A percentile compares a stretch with the other conserved stretches of the same genome.
These are phyloP conservation scores for Hemileccinum rubropunctum DNA, from an alignment of 768 basidiomycete species.

Conservation along the genomic window DNA sequence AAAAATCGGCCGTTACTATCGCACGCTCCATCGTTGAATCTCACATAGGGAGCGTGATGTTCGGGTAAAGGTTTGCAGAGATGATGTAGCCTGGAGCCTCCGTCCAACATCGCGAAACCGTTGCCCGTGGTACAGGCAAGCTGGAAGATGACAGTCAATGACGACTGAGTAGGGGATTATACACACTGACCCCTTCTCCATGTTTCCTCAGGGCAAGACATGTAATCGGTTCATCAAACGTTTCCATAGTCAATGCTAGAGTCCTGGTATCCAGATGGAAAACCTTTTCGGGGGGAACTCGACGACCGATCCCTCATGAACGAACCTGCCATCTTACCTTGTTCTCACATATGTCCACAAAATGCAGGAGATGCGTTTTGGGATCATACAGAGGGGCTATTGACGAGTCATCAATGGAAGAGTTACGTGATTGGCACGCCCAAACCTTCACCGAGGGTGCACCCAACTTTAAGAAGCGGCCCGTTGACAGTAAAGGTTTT, in stretches of 20 bases:
- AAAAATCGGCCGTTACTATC: slow-evolving; percentile 63
- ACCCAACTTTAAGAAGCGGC: slow-evolving; percentile 52
- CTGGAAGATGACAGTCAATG: background rate
- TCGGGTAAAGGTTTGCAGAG: slow-evolving; percentile 50
- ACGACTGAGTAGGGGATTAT: background rate
- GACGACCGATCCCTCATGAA: background rate
- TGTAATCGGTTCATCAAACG: slow-evolving; percentile 53
- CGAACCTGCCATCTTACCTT: slow-evolving; percentile 7
- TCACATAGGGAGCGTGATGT: slow-evolving; percentile 40
- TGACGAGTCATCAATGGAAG: background rate
- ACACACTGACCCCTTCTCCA: slow-evolving; percentile 22
- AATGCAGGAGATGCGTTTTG: slow-evolving; percentile 52
- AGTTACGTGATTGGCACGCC: background rate
- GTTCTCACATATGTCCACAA: slow-evolving; percentile 55
- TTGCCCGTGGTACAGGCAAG: slow-evolving; percentile 21
- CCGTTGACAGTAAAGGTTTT: slow-evolving; percentile 23
- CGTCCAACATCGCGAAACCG: slow-evolving; percentile 19
- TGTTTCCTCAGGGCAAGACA: slow-evolving; percentile 53
- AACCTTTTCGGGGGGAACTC: slow-evolving; percentile 11
- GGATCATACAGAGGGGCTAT: slow-evolving; percentile 64
- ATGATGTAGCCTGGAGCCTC: slow-evolving; percentile 42
- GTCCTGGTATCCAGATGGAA: slow-evolving; percentile 40
- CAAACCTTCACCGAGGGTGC: slow-evolving; percentile 63
- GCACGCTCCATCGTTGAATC: slow-evolving; percentile 74
- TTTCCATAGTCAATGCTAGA: slow-evolving; percentile 41